Base-by-base conservation (phyloP, 2,329 filamentous ascomycete species). In the Monosporascus sp. region DNA sequence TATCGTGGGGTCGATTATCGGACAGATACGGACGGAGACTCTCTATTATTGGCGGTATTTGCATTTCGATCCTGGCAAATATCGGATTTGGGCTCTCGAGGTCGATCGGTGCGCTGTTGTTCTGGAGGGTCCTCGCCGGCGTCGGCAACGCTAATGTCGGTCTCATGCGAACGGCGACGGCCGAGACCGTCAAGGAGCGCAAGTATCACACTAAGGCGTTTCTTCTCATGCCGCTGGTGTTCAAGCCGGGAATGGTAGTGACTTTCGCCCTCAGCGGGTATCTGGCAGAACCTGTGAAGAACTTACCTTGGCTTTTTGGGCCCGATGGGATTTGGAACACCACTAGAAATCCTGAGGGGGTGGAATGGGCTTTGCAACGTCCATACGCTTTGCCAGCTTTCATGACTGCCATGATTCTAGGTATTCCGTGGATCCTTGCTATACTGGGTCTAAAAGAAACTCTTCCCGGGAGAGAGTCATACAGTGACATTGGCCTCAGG, bases 141-240 rank as follows among this genome's bases (percentile, higher is more conserved):
- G 73, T 81, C 11, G 68, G 89, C 48, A 90, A 90, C 66, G 87
- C 86, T 2, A 91, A 90, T 64, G 80, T 89, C 2, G 86, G 86
- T 0, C 85, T 90, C 3, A 86, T 90, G 84, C 75, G 86, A 56
- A 89, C 86, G 6, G 86, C 90, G 80, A 86, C 90, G 46, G 80
- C 81, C 2, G 87, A 91, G 68, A 86, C 88, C 36, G 82, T 90
- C 38, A 76, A 78, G 49, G 86, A 89, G 70, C 88, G 87, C 69
- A 86, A 81, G 74, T 87, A 68, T 56, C 74, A 74, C 57, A 73
- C 74, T 7, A 69, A 71, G 56, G 73, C 74, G 0, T 76, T 76
- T 47, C 61, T 75, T 20, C 64, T 77, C 26, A 59, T 77, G 52
- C 75, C 74, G 3, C 86, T 91, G 79, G 87, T 85, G 48, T 86